Base-by-base conservation (phyloP, 352 stramenopile genomes). In the Globisporangium polare region DNA sequence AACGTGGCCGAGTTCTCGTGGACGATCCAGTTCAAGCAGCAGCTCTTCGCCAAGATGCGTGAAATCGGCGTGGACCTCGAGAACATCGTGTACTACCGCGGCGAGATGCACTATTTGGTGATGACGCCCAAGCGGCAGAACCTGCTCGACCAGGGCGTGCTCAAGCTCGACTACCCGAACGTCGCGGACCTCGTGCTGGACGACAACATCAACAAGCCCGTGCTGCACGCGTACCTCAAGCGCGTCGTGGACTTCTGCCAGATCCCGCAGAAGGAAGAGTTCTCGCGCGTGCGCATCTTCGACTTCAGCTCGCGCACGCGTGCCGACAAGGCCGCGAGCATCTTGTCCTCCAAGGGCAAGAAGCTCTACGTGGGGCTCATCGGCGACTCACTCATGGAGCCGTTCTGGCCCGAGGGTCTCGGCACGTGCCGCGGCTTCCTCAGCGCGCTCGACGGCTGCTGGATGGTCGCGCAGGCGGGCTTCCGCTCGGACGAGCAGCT, bases 41-140 rank as follows among this genome's bases (percentile, higher is more conserved):
- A 88, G 60, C 77, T 91, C 71, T 93, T 93, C 60, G 82, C 76
- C 13, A 82, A 89, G 70, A 84, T 93, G 74, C 76, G 77, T 42
- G 80, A 80, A 15, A 74, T 83, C 20, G 83, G 79, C 41, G 74
- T 95, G 24, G 81, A 92, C 61, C 63, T 92, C 13, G 86, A 95
- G 70, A 92, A 92, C 57, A 79, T 92, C 42, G 86, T 93, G 67
- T 95, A 95, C 72, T 92, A 93, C 68, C 80, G 83, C 24, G 86
- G 85, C 39, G 82, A 90, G 60, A 90, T 91, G 73, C 86, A 95
- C 68, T 95, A 95, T 68, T 66, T 95, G 33, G 86, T 95, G 9
- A 92, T 92, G 80, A 93, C 86, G 6, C 80, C 84, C 15, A 90
- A 88, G 72, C 78, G 77, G 6, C 75, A 81, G 58, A 93, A 90